Evolutionary conservation across 805 yeast species (phyloP).

Genomic region (Spathaspora sp.): DNA sequence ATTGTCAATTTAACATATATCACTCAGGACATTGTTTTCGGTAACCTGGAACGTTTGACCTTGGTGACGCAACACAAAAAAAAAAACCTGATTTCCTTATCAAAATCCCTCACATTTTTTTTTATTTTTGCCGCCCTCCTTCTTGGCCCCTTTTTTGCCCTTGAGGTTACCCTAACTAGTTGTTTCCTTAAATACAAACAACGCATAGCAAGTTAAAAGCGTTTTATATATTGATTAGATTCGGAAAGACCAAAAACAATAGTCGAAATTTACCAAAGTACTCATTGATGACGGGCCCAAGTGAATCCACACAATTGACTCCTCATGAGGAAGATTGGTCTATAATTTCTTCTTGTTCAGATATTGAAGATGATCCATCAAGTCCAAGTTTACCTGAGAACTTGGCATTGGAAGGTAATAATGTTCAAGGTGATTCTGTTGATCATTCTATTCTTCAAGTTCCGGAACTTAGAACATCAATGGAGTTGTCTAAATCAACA

Average conservation of each 20-base stretch:
- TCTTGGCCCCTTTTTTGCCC: not conserved
- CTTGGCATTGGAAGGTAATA: not conserved
- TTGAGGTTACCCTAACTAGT: not conserved
- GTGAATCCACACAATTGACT: not conserved
- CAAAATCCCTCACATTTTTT: not conserved
- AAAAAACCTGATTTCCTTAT: not conserved
- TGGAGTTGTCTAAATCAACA: not conserved
- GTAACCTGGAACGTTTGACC: not conserved
- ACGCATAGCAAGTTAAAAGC: no score
- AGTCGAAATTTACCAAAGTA: not conserved
- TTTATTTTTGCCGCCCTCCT: not conserved
- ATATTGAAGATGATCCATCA: slow-evolving; percentile 18
- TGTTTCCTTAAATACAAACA: not conserved
- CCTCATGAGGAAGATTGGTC: slow-evolving; percentile 42
- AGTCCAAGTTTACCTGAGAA: slow-evolving; percentile 16
- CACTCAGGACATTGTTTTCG: no score
- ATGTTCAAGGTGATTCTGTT: not conserved
- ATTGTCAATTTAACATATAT: no score
- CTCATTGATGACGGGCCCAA: not conserved
- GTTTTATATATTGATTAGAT: not conserved
- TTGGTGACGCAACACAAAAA: not conserved
- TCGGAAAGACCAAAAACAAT: not conserved
- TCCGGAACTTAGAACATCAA: not conserved
- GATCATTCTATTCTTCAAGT: not conserved
- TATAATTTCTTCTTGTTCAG: slow-evolving; percentile 40